Evolutionary conservation across 1,284 basidiomycete genomes (phyloP).

Genomic region (Rhodotorula sp.): DNA sequence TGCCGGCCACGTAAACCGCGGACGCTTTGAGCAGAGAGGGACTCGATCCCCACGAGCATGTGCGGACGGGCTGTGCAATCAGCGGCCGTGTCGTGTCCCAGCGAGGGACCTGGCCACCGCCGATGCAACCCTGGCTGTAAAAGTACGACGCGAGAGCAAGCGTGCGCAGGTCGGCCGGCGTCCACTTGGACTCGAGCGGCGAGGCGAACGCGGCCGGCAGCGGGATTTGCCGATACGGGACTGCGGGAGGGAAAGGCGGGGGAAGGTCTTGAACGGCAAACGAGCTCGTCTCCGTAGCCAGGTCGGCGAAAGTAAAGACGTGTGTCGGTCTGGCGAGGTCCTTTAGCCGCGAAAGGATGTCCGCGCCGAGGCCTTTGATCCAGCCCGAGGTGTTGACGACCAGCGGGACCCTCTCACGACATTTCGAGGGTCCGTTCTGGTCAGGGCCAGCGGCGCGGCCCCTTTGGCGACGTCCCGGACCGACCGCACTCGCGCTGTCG

Average conservation of each 20-base stretch:
- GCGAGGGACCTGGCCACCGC: constrained; percentile 19
- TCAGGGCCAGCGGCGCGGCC: neutral
- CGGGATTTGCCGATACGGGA: constrained; percentile 38
- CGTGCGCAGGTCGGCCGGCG: constrained; percentile 70
- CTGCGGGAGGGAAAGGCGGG: constrained; percentile 8
- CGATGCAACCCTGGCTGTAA: constrained; percentile 59
- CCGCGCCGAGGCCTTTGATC: constrained; percentile 88
- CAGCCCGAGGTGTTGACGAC: constrained; percentile 97
- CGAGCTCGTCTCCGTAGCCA: neutral
- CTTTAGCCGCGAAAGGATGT: constrained; percentile 70
- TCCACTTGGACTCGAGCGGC: constrained; percentile 53
- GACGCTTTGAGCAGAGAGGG: constrained; percentile 53
- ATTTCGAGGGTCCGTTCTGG: constrained; percentile 3
- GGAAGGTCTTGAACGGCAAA: constrained; percentile 6
- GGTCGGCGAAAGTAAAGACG: constrained; percentile 58
- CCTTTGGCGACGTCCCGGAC: no score
- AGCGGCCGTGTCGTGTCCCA: constrained; percentile 75
- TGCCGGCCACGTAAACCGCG: constrained; percentile 60
- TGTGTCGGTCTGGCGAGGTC: constrained; percentile 63
- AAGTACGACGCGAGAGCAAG: constrained; percentile 79
- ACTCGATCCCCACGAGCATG: constrained; percentile 56
- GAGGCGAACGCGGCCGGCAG: constrained; percentile 48
- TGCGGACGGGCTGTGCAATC: constrained; percentile 65
- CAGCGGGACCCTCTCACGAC: constrained; percentile 58
- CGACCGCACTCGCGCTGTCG: no score